Percentiles rank a stretch among this genome's conserved stretches.
Conservation (phyloP, 768 basidiomycete genomes). For the Neoboletus brunneissimus region DNA sequence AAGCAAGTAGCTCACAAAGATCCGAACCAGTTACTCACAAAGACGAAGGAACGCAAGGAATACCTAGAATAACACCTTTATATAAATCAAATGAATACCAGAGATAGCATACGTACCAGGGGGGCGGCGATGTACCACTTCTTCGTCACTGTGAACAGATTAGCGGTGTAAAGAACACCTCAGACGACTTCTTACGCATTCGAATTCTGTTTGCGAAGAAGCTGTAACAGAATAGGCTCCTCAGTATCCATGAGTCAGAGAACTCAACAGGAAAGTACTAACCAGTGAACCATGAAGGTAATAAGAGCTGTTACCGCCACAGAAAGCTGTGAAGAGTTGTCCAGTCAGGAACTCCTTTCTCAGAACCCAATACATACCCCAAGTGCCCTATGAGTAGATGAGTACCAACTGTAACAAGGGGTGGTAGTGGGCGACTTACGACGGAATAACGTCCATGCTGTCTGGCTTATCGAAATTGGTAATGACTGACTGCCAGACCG, state of each 20-base stretch:
- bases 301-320: constrained; percentile 32
- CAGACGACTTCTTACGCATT: constrained; percentile 23
- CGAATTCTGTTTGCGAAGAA: constrained; percentile 36
- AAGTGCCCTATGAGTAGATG: constrained; percentile 18
- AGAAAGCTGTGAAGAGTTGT: constrained; percentile 21
- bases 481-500: constrained; percentile 30
- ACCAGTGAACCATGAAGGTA: constrained; percentile 37
- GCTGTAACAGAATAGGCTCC: neutral
- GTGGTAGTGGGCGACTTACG: constrained; percentile 14
- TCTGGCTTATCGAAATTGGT: constrained; percentile 23
- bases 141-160: constrained; percentile 27
- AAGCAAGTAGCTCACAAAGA: neutral
- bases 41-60: constrained; percentile 35
- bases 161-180: neutral
- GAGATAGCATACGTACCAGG: constrained; percentile 15
- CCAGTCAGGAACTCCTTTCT: neutral
- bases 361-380: constrained; percentile 18
- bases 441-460: constrained; percentile 29
- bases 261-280: neutral
- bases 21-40: constrained; percentile 15
- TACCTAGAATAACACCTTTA: constrained; percentile 7
- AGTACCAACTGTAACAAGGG: neutral
- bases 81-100: neutral
- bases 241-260: neutral
- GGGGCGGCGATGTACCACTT: constrained; percentile 32